Evolutionary conservation across 2,329 filamentous ascomycete genomes (phyloP).

Genomic region (Cordyceps tenuipes): DNA sequence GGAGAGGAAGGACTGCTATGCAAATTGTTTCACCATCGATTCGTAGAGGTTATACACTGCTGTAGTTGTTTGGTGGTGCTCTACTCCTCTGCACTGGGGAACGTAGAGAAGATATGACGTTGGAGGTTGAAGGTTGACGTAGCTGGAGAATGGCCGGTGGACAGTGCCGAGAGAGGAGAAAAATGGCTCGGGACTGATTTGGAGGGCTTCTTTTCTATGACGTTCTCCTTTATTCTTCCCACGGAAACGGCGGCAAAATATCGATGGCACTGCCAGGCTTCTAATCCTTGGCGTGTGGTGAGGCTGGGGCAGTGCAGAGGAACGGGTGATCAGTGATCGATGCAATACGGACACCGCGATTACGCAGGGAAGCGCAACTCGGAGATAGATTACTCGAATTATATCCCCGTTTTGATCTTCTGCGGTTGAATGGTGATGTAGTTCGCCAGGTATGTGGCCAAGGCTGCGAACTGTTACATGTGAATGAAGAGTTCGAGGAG

Average conservation of each 20-base stretch:
- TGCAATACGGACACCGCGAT: not conserved
- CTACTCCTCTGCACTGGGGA: not conserved
- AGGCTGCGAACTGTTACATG: not conserved
- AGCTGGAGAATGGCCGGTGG: not conserved
- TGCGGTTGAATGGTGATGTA: not conserved
- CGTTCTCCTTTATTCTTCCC: not conserved
- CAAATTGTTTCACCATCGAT: not conserved
- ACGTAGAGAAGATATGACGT: conserved; percentile 1
- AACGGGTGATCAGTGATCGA: not conserved
- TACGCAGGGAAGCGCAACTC: not conserved
- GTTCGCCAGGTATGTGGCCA: not conserved
- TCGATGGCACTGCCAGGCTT: not conserved
- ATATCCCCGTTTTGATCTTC: not conserved
- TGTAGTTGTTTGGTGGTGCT: not conserved
- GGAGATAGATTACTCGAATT: not conserved
- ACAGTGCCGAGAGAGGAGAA: not conserved
- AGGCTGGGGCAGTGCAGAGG: not conserved
- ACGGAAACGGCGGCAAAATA: not conserved
- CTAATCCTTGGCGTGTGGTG: not conserved
- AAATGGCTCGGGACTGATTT: not conserved
- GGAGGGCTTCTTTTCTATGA: not conserved
- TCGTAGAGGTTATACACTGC: not conserved
- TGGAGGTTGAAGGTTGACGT: not conserved
- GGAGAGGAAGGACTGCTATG: not conserved
- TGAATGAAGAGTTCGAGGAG: not conserved